Percentiles rank a stretch among this genome's conserved stretches.
These are phyloP conservation scores for Xylaria sp. DNA, from an alignment of 2,329 filamentous ascomycete species.

Conservation along the genomic window DNA sequence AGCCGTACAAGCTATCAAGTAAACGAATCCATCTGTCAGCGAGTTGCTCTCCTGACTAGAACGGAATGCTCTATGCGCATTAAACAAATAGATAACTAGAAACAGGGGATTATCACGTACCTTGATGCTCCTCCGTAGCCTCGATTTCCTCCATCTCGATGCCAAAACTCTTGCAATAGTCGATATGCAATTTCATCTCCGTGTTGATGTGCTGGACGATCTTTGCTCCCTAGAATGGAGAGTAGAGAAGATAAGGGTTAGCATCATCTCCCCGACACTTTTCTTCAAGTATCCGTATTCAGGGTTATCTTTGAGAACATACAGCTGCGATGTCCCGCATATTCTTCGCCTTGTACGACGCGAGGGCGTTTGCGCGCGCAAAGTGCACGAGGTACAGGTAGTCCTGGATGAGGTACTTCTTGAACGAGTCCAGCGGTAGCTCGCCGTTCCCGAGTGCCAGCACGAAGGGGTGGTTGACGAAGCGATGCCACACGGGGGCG, in stretches of 20 bases:
- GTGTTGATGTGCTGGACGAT: conserved; percentile 81
- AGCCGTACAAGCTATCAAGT: conserved; percentile 61
- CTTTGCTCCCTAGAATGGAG: conserved; percentile 63
- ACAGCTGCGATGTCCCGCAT: conserved; percentile 79
- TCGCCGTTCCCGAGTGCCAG: conserved; percentile 78
- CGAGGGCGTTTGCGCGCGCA: conserved; percentile 84
- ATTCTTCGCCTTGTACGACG: conserved; percentile 83
- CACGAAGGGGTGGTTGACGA: conserved; percentile 86
- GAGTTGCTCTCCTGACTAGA: not conserved
- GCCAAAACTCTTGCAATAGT: conserved; percentile 85
- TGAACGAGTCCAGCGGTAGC: conserved; percentile 81
- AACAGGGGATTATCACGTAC: conserved; percentile 53
- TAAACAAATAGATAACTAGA: not conserved
- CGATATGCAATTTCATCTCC: conserved; percentile 84
- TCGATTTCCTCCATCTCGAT: conserved; percentile 79
- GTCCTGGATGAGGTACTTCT: conserved; percentile 90
- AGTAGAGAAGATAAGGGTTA: conserved; percentile 12
- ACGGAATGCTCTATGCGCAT: too few relatives aligned
- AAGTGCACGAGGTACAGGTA: conserved; percentile 95
- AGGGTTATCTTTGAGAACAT: conserved; percentile 45
- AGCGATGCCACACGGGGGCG: conserved; percentile 76
- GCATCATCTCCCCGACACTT: not conserved
- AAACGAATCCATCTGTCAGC: conserved; percentile 2
- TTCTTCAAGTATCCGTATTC: not conserved
- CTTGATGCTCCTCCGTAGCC: conserved; percentile 77